These are phyloP conservation scores for Aphanomyces euteiches DNA, from an alignment of 352 stramenopile genomes.

Conservation along the genomic window DNA sequence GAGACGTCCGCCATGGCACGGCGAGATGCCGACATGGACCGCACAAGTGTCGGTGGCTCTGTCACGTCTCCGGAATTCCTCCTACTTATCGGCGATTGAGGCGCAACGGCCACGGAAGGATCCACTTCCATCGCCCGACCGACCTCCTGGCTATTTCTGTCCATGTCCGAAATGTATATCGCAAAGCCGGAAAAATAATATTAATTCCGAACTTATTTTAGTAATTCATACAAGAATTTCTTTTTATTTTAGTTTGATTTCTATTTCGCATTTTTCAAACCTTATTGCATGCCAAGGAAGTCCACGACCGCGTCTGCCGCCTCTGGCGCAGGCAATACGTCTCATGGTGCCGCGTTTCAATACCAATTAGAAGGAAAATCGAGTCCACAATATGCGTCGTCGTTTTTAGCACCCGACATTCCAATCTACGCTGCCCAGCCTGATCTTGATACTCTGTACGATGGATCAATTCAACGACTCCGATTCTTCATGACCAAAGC, in stretches of 20 bases:
- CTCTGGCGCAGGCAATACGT: background rate
- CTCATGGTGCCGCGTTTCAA: conserved; percentile 9
- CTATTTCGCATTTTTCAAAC: background rate
- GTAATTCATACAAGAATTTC: too few species aligned
- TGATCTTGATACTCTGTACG: conserved; percentile 37
- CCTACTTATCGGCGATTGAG: background rate
- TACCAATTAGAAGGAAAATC: conserved; percentile 14
- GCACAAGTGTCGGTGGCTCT: background rate
- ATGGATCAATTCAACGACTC: conserved; percentile 64
- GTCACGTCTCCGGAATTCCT: background rate
- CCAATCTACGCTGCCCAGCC: conserved; percentile 10
- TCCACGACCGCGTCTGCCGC: background rate
- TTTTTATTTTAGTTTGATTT: conserved; percentile 1
- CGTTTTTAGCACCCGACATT: conserved; percentile 7
- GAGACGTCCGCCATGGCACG: background rate
- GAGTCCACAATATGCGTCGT: background rate
- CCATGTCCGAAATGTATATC: background rate
- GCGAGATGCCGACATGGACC: background rate
- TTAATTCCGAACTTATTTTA: background rate
- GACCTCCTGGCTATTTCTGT: conserved; percentile 4
- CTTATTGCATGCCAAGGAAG: background rate
- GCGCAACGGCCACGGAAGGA: background rate
- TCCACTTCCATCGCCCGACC: conserved; percentile 5
- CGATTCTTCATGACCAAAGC: conserved; percentile 53
- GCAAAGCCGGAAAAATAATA: background rate